Evolutionary conservation across 371 early-diverging fungal genomes (phyloP), one percentile per base, ranked within the genome.

Genomic region (Encephalitozoon romaleae): DNA sequence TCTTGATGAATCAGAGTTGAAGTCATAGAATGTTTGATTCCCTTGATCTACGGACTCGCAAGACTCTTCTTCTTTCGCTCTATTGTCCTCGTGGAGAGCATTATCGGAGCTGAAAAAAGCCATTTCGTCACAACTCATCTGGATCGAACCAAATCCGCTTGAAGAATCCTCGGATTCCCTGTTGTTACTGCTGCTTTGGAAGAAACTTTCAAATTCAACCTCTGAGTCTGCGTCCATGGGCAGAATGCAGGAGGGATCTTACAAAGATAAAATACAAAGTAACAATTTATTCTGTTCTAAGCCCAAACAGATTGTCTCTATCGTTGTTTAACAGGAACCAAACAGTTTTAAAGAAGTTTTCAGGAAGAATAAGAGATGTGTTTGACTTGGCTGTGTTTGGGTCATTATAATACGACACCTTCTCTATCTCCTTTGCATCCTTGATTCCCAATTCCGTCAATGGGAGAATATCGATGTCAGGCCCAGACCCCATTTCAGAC

Each of bases 221-320:
- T 59, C 59, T 1, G 59, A 59, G 38, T 34, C 59, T 38, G 15
- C 38, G 0, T 59, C 59, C 59, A 59, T 59, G 34, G 5, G 21
- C 49, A 47, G 49, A 47, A 21, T 21, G 21, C 21, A 47, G 34
- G 21, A 47, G 34, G 21, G 28, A 34, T 18, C 0, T n/a, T 38
- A 12, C 28, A 11, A n/a, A 34, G 18, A 59, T 59, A 30, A 59
- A 59, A 59, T 59, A 59, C 59, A 59, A 59, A 47, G n/a, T 38
- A 34, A 59, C 38, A 59, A 30, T 59, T 59, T 59, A 59, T 59
- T 59, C 59, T 59, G 38, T 49, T 64, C 64, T 59, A 9, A 79
- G 53, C 30, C 67, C 69, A 72, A 79, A 82, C 4, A 82, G 9
- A 63, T 82, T 75, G 5, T 78, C 53, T 55, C 76, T 72, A 66